These are phyloP conservation scores for Backusella luteola DNA, from an alignment of 192 early-diverging fungal genomes.

Conservation along the genomic window DNA sequence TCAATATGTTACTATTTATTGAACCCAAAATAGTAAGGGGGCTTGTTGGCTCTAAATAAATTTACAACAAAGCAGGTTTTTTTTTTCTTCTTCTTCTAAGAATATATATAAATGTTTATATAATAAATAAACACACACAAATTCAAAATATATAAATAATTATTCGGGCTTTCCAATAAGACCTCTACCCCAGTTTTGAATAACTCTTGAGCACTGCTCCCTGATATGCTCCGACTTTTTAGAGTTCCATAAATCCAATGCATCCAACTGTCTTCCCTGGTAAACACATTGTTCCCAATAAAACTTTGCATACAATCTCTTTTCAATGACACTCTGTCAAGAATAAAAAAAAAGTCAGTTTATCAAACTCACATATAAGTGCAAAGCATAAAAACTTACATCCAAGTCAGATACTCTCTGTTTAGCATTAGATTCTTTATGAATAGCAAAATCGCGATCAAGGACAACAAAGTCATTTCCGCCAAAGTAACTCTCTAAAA, in stretches of 20 bases:
- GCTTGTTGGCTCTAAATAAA: background rate
- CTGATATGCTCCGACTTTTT: constrained; percentile 42
- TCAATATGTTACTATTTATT: background rate
- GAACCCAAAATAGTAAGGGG: background rate
- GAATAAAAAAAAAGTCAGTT: constrained; percentile 10
- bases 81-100: background rate
- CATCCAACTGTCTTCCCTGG: constrained; percentile 50
- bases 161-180: constrained; percentile 36
- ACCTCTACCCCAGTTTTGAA: constrained; percentile 36
- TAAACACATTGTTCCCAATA: constrained; percentile 57
- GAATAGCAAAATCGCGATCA: constrained; percentile 43
- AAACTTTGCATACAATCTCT: constrained; percentile 56
- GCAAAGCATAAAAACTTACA: constrained; percentile 22
- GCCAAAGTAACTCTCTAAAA: constrained; percentile 48
- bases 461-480: constrained; percentile 57
- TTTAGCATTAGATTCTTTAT: constrained; percentile 19
- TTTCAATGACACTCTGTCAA: constrained; percentile 50
- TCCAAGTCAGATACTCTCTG: constrained; percentile 38
- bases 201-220: constrained; percentile 35
- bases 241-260: constrained; percentile 50
- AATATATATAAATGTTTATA: background rate
- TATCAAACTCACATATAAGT: background rate
- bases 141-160: background rate
- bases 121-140: background rate
- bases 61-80: background rate